phyloP scores from a whole-genome alignment of 352 stramenopile species.

The Pythium vanterpoolii region DNA sequence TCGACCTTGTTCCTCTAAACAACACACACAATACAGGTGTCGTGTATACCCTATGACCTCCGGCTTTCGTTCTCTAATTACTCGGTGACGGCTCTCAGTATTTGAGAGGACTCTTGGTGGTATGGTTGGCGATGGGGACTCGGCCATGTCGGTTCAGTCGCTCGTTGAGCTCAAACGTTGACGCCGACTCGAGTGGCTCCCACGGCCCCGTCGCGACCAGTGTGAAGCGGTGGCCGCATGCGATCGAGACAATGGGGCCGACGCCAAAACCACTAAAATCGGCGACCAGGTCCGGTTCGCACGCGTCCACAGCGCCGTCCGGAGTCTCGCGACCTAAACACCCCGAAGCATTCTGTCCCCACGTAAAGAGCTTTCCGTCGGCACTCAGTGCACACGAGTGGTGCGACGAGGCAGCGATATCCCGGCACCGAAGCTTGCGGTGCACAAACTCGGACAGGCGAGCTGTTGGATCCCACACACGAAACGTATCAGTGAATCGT shows the following conservation, averaged over 20 bases:
- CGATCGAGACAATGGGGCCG: conserved; percentile 47
- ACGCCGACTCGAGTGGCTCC: conserved; percentile 35
- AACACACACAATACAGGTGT: no score
- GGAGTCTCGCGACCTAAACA: conserved; percentile 45
- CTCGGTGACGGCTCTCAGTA: no score
- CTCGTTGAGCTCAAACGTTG: conserved; percentile 40
- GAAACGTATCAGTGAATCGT: no score
- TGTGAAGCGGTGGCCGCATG: conserved; percentile 55
- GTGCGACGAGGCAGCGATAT: conserved; percentile 50
- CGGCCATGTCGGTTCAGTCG: conserved; percentile 45
- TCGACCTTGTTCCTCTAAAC: no score
- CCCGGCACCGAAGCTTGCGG: conserved; percentile 42
- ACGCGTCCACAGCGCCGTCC: conserved; percentile 26
- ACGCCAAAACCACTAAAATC: conserved; percentile 37
- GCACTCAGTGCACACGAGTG: conserved; percentile 51
- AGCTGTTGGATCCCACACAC: no score
- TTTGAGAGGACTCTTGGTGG: not conserved
- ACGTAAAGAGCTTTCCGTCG: conserved; percentile 69
- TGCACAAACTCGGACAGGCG: conserved; percentile 52
- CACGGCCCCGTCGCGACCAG: conserved; percentile 51
- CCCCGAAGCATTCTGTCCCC: conserved; percentile 52
- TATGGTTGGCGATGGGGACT: conserved; percentile 9
- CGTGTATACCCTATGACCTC: no score
- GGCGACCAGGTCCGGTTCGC: conserved; percentile 47
- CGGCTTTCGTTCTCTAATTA: no score